Conservation (phyloP, 305 asterid species). For the Fraxinus angustifolia region DNA sequence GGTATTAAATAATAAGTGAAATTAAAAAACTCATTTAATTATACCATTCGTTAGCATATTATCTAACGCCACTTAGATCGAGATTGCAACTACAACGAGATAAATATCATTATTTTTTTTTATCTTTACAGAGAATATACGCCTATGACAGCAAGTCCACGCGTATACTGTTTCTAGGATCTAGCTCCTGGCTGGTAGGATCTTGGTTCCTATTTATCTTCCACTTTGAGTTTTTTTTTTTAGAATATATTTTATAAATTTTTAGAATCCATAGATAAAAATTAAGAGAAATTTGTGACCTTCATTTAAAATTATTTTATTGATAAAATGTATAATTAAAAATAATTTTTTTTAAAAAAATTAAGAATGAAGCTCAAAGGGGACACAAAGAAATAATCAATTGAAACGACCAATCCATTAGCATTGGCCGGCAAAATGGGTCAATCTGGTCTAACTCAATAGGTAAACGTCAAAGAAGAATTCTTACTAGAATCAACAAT, state of each 20-base stretch:
- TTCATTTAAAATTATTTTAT: neutral
- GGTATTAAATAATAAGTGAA: no score
- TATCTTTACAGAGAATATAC: conserved; percentile 14
- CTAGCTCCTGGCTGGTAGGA: neutral
- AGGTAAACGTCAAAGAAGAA: neutral
- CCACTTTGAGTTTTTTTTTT: neutral
- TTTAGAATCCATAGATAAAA: neutral
- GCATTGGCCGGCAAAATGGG: neutral
- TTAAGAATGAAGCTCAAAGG: neutral
- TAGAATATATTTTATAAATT: no score
- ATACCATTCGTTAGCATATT: no score
- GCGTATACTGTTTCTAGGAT: neutral
- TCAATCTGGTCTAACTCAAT: neutral
- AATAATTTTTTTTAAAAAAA: no score
- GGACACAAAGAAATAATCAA: neutral
- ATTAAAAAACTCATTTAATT: no score
- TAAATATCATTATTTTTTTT: no score
- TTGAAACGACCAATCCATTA: neutral
- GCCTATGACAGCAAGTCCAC: neutral
- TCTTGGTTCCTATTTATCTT: neutral
- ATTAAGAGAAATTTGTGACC: no score
- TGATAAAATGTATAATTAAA: neutral
- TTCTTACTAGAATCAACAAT: neutral
- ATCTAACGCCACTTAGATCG: no score
- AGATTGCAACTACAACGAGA: no score